Evolutionary conservation across 129 eudicot species (phyloP).

Genomic region (Tanacetum coccineum): DNA sequence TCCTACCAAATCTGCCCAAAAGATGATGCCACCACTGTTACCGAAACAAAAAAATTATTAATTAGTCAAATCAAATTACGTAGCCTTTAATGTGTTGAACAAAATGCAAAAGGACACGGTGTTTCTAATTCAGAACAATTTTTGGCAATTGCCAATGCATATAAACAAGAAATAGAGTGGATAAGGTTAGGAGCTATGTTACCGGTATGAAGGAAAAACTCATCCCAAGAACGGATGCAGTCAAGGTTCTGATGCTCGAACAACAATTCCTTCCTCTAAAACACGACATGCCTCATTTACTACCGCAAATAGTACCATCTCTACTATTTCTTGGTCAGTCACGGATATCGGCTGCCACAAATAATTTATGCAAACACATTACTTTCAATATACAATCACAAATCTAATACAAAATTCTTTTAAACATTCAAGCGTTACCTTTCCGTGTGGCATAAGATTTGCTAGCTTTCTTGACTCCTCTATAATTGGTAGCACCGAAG

Average conservation of each 20-base stretch:
- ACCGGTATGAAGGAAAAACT: constrained; percentile 94
- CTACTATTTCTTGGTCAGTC: constrained; percentile 77
- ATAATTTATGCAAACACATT: constrained; percentile 10
- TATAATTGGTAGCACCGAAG: no score
- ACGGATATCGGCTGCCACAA: constrained; percentile 58
- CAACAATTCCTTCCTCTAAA: constrained; percentile 73
- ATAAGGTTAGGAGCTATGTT: neutral
- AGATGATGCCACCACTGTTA: constrained; percentile 84
- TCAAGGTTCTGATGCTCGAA: constrained; percentile 93
- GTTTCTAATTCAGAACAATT: no score
- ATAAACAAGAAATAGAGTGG: no score
- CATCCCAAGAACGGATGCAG: constrained; percentile 95
- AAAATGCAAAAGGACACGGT: no score
- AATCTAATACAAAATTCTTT: no score
- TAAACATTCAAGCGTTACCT: constrained; percentile 36
- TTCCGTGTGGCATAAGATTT: constrained; percentile 70
- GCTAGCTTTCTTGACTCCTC: no score
- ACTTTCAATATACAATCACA: neutral
- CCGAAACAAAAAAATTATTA: constrained; percentile 12
- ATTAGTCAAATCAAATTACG: neutral
- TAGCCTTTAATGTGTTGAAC: neutral
- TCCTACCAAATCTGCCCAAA: constrained; percentile 90
- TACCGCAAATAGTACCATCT: constrained; percentile 87
- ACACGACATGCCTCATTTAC: constrained; percentile 98
- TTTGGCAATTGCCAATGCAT: no score